Evolutionary conservation across 1,284 basidiomycete genomes (phyloP), one percentile per base, ranked within the genome.

Genomic region (Fistulina hepatica): DNA sequence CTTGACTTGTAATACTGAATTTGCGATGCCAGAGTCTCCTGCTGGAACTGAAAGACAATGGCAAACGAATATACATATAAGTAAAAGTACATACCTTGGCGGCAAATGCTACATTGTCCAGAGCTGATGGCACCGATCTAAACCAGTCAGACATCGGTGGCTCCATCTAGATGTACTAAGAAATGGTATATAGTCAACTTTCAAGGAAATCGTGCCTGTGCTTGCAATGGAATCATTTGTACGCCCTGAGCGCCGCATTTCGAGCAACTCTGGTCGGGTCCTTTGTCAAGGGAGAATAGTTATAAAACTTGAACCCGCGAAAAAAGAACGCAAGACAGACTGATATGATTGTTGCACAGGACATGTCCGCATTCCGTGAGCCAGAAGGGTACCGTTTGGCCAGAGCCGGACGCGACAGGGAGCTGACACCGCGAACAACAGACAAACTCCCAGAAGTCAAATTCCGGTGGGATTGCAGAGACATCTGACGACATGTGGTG

Each of bases 321-420:
- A 41, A 15, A 27, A 33, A 39, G 20, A 23, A 23, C 24, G 40
- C 33, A 21, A 31, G 40, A 64, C 78, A 51, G 52, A 86, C 83
- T 81, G 50, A 88, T 71, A 57, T 88, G 84, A 31, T 71, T 67
- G 50, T 88, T 86, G 63, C 83, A 88, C 20, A 88, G 49, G 35
- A 86, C 69, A 63, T 88, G 83, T 0, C 81, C 81, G 48, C 83
- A 88, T 53, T 85, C 81, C 2, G 83, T 85, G 41, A 86, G 63
- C 83, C 83, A 88, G 54, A 88, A 88, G 0, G 84, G 83, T 17
- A 81, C 59, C 15, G 73, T 72, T 4, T 68, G 58, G 0, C 67
- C 67, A 34, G 63, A 58, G 34, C 67, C 61, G 9, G 69, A 58
- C 12, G 60, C 51, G 49, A 79, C 85, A 0, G 74, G 67, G 16